These are phyloP conservation scores for Penicillium canescens DNA, from an alignment of 495 filamentous ascomycete genomes.

Conservation along the genomic window DNA sequence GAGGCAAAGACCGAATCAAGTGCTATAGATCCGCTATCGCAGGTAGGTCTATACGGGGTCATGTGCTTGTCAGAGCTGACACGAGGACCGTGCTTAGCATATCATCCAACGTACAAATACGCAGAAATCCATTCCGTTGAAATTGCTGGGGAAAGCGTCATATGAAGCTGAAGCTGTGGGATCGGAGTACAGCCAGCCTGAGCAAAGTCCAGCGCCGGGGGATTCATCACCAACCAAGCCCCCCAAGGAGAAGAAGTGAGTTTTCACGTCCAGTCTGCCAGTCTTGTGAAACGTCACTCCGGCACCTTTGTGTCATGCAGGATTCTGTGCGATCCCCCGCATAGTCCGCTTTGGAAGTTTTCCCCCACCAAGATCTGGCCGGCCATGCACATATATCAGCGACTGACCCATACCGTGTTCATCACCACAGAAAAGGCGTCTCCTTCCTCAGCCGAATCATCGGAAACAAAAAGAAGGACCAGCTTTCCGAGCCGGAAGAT, in stretches of 20 bases:
- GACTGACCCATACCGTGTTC: constrained; percentile 1
- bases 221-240: constrained; percentile 46
- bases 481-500: constrained; percentile 55
- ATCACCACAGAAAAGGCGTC: constrained; percentile 66
- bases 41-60: constrained; percentile 37
- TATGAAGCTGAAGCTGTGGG: constrained; percentile 55
- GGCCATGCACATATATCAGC: background rate
- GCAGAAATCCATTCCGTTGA: constrained; percentile 66
- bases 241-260: constrained; percentile 69
- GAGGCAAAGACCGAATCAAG: constrained; percentile 38
- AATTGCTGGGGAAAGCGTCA: constrained; percentile 58
- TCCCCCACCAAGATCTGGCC: background rate
- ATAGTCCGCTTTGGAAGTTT: constrained; percentile 1
- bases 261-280: constrained; percentile 8
- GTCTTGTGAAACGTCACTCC: background rate
- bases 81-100: constrained; percentile 47
- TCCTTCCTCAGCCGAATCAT: constrained; percentile 93
- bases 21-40: constrained; percentile 58
- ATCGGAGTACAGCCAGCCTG: constrained; percentile 41
- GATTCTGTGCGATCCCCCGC: constrained; percentile 1
- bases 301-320: constrained; percentile 3
- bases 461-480: constrained; percentile 68
- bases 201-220: constrained; percentile 35
- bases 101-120: constrained; percentile 84
- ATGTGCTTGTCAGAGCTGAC: constrained; percentile 8